Conservation (phyloP, 306 rosid species). For the Begonia masoniana region DNA sequence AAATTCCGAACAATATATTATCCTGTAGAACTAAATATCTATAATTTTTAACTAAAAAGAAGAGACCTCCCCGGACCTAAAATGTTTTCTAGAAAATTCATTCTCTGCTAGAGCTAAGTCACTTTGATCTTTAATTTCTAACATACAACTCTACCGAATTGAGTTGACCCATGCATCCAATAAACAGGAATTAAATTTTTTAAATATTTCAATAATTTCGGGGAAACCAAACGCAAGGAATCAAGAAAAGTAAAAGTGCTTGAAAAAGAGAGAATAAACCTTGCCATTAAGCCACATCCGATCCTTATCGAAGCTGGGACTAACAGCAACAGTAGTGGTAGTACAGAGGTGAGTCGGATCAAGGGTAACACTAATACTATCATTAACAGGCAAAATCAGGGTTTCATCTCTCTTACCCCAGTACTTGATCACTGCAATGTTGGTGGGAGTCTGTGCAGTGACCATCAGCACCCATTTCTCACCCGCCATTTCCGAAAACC, state of each 20-base stretch:
- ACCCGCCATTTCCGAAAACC: conserved; percentile 24
- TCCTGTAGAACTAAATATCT: too few species aligned
- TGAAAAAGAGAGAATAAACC: conserved; percentile 17
- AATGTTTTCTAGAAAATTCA: too few species aligned
- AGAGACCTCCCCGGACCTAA: too few species aligned
- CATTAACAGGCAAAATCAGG: conserved; percentile 79
- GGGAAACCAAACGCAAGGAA: neutral
- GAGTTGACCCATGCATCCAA: too few species aligned
- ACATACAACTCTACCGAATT: too few species aligned
- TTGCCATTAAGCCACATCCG: conserved; percentile 97
- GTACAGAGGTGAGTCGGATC: conserved; percentile 90
- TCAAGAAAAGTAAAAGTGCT: neutral
- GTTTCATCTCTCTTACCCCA: conserved; percentile 96
- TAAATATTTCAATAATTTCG: neutral
- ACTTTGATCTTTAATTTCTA: too few species aligned
- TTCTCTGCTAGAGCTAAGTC: too few species aligned
- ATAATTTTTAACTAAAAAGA: too few species aligned
- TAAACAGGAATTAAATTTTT: too few species aligned
- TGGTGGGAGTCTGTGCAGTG: conserved; percentile 93
- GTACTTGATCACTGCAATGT: conserved; percentile 93
- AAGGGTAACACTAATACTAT: conserved; percentile 91
- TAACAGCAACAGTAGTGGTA: conserved; percentile 88
- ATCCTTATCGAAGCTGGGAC: conserved; percentile 66
- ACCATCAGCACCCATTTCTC: conserved; percentile 67
- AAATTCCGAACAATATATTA: too few species aligned